Conservation (phyloP, 164 flowering plant genomes). For the Magnolia kwangsiensis region DNA sequence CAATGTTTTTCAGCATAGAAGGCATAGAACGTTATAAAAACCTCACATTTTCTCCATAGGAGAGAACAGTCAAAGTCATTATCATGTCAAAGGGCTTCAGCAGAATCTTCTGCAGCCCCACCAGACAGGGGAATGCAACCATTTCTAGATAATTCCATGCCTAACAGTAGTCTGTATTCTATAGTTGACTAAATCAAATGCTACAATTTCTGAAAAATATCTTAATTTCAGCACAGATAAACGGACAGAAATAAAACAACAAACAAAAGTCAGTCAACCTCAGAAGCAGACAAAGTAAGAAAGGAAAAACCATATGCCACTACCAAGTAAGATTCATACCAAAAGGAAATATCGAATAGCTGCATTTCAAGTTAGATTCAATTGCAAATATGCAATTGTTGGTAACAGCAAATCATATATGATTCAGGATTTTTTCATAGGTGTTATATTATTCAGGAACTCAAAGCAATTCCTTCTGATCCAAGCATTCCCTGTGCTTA, state of each 20-base stretch:
- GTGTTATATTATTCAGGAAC: background rate
- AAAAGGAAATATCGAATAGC: background rate
- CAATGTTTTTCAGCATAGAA: background rate
- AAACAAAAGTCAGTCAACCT: background rate
- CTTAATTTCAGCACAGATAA: background rate
- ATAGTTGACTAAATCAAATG: background rate
- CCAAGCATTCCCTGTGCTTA: background rate
- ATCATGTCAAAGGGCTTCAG: background rate
- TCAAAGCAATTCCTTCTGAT: background rate
- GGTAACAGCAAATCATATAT: background rate
- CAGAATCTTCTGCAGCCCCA: background rate
- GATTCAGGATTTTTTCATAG: background rate
- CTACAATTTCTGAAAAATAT: background rate
- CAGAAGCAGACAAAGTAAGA: background rate
- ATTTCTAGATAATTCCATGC: background rate
- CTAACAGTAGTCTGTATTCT: background rate
- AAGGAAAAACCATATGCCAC: constrained; percentile 6
- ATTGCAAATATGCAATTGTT: background rate
- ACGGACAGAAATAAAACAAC: background rate
- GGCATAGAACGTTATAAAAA: background rate
- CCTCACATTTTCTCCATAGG: background rate
- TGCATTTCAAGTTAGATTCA: background rate
- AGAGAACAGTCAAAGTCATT: background rate
- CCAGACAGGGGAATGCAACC: background rate
- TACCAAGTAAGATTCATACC: background rate